Base-by-base conservation (phyloP, 2,329 filamentous ascomycete species). In the Venturiaceae sp. region DNA sequence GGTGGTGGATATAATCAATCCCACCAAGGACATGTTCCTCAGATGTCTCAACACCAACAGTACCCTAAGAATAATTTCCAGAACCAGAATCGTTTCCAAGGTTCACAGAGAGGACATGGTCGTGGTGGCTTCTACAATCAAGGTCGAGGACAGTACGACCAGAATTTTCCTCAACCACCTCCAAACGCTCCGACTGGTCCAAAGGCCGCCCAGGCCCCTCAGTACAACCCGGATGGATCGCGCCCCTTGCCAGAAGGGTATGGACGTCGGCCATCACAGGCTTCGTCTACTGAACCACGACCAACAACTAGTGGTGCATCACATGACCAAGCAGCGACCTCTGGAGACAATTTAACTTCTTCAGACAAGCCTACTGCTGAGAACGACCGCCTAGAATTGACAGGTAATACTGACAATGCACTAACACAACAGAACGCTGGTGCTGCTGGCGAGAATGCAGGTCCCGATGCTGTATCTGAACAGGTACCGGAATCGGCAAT, bases 1-100 rank as follows among this genome's bases (percentile, higher is more conserved):
- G 72, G 72, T 71, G 75, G 73, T 74, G 76, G 76, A 75, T 78
- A 77, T 76, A 78, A 78, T 75, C 74, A 76, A 72, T 75, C 75
- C 72, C 72, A 73, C 55, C 59, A 60, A 72, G 67, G 70, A 66
- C 62, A 65, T 61, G 75, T 73, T 71, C 68, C 70, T 69, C 58
- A 63, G 37, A 71, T 72, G 68, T 67, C 68, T 71, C 77, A 78
- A 69, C 77, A 80, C 67, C 71, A 71, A 62, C 71, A 74, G 65
- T 82, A 78, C 72, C 76, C 76, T 74, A 82, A 79, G 78, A 79
- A 82, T 79, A 80, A 83, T 71, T 80, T 77, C 70, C 77, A 88
- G 75, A 85, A 83, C 82, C 69, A 73, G 65, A 89, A 89, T 85
- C 87, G 90, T 78, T 90, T 87, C 78, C 85, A 83, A 78, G 83